Conservation (phyloP, 768 basidiomycete genomes). For the Pisolithus microcarpus region DNA sequence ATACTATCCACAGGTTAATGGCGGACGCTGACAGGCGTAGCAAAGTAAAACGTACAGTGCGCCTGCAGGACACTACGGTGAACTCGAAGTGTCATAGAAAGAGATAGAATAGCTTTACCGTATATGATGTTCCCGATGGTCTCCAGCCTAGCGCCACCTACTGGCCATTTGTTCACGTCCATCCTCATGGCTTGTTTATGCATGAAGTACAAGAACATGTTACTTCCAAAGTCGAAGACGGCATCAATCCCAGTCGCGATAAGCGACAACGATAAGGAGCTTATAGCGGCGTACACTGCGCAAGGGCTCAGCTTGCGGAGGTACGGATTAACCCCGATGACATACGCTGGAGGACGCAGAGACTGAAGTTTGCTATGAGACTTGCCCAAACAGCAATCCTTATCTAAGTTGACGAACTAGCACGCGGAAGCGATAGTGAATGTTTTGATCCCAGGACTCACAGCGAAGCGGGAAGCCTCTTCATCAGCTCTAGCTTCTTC, state of each 20-base stretch:
- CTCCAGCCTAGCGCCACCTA: slow-evolving; percentile 83
- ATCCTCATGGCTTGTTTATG: slow-evolving; percentile 65
- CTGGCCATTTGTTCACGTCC: slow-evolving; percentile 85
- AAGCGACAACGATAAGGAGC: slow-evolving; percentile 75
- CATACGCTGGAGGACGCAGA: slow-evolving; percentile 67
- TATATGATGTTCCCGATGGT: slow-evolving; percentile 87
- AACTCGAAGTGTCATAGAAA: neutral
- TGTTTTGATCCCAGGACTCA: slow-evolving; percentile 27
- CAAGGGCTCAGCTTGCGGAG: neutral
- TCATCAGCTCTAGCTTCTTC: slow-evolving; percentile 70
- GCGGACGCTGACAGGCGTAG: neutral
- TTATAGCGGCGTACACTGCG: slow-evolving; percentile 86
- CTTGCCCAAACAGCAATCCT: slow-evolving; percentile 85
- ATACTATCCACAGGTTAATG: slow-evolving; percentile 44
- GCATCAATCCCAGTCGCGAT: slow-evolving; percentile 89
- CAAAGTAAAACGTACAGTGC: slow-evolving; percentile 31
- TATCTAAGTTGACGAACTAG: slow-evolving; percentile 41
- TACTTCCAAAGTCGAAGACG: slow-evolving; percentile 77
- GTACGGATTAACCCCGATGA: slow-evolving; percentile 13
- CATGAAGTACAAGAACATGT: slow-evolving; percentile 71
- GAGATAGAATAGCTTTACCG: slow-evolving; percentile 34
- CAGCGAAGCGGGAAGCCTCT: slow-evolving; percentile 58
- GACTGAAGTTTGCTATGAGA: slow-evolving; percentile 64
- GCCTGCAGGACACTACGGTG: slow-evolving; percentile 30
- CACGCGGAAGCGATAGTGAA: neutral